Evolutionary conservation across 768 basidiomycete genomes (phyloP), one percentile per base, ranked within the genome.

Genomic region (Tulasnella sp.): DNA sequence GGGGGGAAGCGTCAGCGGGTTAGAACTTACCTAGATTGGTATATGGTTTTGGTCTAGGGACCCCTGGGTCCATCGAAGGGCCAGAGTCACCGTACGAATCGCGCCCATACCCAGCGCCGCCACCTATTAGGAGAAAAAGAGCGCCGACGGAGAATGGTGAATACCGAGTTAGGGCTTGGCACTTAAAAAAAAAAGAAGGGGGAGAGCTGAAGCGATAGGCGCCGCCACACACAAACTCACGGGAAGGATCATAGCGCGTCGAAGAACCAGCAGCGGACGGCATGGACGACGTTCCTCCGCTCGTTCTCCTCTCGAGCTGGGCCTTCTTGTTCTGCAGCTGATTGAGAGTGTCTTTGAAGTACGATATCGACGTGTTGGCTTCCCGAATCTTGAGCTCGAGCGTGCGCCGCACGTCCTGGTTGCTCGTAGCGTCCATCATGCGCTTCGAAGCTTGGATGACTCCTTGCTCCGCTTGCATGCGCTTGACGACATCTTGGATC

Each of bases 391-490:
- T 91, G 80, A 89, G 90, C 80, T 96, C 93, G 81, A 91, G 93
- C 80, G 89, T 88, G 80, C 91, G 88, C 73, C 94, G 86, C 71
- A 96, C 95, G 85, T 96, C 94, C 81, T 90, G 92, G 82, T 97
- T 97, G 67, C 86, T 89, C 42, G 95, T 96, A 2, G 95, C 95
- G 83, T 90, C 89, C 70, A 92, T 89, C 77, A 96, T 87, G 81
- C 89, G 88, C 83, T 92, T 89, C 39, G 91, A 90, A 23, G 91
- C 95, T 84, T 96, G 93, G 81, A 97, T 88, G 83, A 96, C 91
- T 88, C 94, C 96, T 85, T 92, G 92, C 86, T 97, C 94, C 46
- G 92, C 95, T 86, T 92, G 90, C 84, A 97, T 96, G 84, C 93
- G 92, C 85, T 90, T 92, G 86, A 91, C 90, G 82, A 96, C 91